Base-by-base conservation (phyloP, 2,329 filamentous ascomycete genomes). In the Aspergillus persii region DNA sequence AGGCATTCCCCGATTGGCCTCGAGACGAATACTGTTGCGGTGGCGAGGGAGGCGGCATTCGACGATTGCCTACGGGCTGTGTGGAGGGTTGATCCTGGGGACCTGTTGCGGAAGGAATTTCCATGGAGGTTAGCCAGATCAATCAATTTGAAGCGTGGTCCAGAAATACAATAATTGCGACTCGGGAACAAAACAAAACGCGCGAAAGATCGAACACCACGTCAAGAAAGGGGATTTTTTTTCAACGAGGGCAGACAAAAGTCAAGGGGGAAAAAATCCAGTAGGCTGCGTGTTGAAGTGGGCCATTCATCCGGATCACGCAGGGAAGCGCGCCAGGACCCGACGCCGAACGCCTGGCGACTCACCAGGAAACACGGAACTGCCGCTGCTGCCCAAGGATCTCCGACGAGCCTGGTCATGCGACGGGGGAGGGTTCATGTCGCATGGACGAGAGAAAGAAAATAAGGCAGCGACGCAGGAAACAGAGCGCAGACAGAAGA, bases 21-120 rank as follows among this genome's bases (percentile, higher is more conserved):
- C 77, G 77, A 50, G 78, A 75, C 39, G 73, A 72, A 66, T 78
- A 80, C 54, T 77, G 76, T 65, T 78, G 80, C 30, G 81, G 80
- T 50, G 81, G 80, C 31, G 80, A 81, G 9, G 81, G 80, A 52
- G 81, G 80, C 65, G 78, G 80, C 80, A 83, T 83, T 62, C 78
- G 77, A 57, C 77, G 77, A 64, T 63, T 70, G 41, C 69, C 69
- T 64, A 78, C 74, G 5, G 74, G 60, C 31, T 71, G 63, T 47
- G 74, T 68, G 57, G 76, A 71, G 54, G 69, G 57, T 46, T 66
- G 69, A 61, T 74, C 70, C 66, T 67, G 67, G 39, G 66, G 68
- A 51, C 66, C 71, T 75, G 46, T 8, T 50, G 30, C 39, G 30
- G 46, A 39, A 50, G 48, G 30, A 41, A 29, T 36, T 33, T 50